Evolutionary conservation across 306 rosid genomes (phyloP).

Genomic region (Glycyrrhiza uralensis): DNA sequence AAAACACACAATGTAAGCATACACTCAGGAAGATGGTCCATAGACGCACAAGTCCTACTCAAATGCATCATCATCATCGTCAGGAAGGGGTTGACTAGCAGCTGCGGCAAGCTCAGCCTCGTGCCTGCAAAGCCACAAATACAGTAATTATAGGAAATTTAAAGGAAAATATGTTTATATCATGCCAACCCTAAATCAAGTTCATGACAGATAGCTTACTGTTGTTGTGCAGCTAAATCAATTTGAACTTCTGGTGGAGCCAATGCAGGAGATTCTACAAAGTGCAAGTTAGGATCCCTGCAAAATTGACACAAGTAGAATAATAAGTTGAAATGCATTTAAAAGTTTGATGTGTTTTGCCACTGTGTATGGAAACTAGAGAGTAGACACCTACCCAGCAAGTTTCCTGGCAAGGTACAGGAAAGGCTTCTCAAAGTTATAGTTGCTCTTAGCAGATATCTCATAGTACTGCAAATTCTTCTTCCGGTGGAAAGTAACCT

Average conservation of each 20-base stretch:
- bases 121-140: conserved; percentile 42
- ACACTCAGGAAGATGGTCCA: conserved; percentile 12
- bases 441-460: conserved; percentile 78
- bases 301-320: neutral
- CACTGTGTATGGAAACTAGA: too few relatives aligned
- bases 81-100: conserved; percentile 77
- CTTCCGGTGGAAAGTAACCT: conserved; percentile 77
- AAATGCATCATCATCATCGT: conserved; percentile 71
- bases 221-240: conserved; percentile 57
- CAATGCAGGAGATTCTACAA: conserved; percentile 78
- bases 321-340: neutral
- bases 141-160: neutral
- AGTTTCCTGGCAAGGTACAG: conserved; percentile 76
- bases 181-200: neutral
- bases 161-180: neutral
- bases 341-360: neutral
- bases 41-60: conserved; percentile 33
- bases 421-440: conserved; percentile 69
- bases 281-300: conserved; percentile 64
- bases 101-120: conserved; percentile 66
- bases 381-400: conserved; percentile 50
- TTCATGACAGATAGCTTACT: conserved; percentile 33
- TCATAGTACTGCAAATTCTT: conserved; percentile 73
- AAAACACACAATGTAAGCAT: conserved; percentile 25
- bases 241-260: conserved; percentile 83